Conservation (phyloP, 192 early-diverging fungal species). For the Spinellus fusiger region DNA sequence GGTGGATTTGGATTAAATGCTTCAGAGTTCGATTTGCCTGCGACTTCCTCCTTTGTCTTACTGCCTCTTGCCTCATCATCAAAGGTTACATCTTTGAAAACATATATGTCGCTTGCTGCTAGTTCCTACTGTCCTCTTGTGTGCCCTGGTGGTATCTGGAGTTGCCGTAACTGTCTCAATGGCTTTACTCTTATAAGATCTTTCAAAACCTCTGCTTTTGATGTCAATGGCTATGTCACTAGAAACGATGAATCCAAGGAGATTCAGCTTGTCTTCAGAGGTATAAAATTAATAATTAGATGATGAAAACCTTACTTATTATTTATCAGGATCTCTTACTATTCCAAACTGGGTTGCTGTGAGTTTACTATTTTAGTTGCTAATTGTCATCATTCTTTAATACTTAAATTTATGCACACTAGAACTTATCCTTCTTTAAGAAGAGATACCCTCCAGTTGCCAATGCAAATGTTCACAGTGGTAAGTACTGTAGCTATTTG, state of each 20-base stretch:
- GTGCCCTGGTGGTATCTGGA: neutral
- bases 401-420: neutral
- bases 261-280: conserved; percentile 7
- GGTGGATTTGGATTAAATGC: neutral
- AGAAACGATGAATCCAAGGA: conserved; percentile 2
- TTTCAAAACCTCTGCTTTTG: neutral
- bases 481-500: neutral
- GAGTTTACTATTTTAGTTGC: neutral
- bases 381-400: no score
- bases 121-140: conserved; percentile 3
- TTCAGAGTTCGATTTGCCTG: neutral
- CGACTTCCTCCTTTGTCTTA: neutral
- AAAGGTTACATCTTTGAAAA: neutral
- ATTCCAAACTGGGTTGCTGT: conserved; percentile 4
- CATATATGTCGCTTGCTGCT: neutral
- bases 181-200: conserved; percentile 1
- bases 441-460: neutral
- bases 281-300: neutral
- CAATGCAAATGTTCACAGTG: conserved; percentile 3
- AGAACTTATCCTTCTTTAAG: conserved; percentile 4
- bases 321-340: neutral
- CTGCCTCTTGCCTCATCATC: neutral
- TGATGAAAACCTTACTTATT: neutral
- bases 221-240: conserved; percentile 1
- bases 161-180: neutral